phyloP scores from a whole-genome alignment of 2,329 filamentous ascomycete species.

The Botrytis deweyae region DNA sequence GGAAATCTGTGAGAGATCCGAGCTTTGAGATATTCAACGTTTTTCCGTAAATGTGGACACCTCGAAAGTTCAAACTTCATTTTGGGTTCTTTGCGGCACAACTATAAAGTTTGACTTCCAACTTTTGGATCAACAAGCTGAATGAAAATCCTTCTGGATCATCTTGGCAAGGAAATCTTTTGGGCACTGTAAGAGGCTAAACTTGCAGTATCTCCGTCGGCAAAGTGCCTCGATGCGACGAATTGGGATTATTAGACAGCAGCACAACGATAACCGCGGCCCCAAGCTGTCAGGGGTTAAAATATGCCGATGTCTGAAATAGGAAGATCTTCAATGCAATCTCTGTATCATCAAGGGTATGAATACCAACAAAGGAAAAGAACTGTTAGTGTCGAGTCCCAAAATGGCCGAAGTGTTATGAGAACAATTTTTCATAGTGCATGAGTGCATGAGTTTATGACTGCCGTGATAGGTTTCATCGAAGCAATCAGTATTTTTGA shows the following conservation, averaged over 20 bases:
- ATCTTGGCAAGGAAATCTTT: background rate
- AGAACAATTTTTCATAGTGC: constrained; percentile 8
- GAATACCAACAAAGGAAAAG: constrained; percentile 15
- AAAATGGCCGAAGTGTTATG: constrained; percentile 9
- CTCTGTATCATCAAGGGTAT: constrained; percentile 12
- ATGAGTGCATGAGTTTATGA: constrained; percentile 8
- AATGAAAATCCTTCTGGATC: constrained; percentile 13
- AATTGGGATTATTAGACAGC: constrained; percentile 13
- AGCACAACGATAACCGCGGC: constrained; percentile 14
- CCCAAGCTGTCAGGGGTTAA: background rate
- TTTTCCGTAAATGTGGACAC: background rate
- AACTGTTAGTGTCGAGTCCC: background rate
- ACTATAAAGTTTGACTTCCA: background rate
- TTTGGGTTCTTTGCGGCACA: background rate
- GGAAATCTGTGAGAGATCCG: background rate
- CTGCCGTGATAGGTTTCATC: constrained; percentile 13
- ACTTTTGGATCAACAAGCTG: background rate
- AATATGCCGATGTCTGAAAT: constrained; percentile 18
- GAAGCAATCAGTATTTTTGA: constrained; percentile 1
- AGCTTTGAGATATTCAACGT: background rate
- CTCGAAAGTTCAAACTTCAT: background rate
- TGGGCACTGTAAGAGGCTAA: background rate
- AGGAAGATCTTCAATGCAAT: constrained; percentile 22
- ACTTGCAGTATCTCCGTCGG: constrained; percentile 21
- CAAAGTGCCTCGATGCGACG: constrained; percentile 11